Evolutionary conservation across 495 filamentous ascomycete species (phyloP).

Genomic region (Xylaria cubensis): DNA sequence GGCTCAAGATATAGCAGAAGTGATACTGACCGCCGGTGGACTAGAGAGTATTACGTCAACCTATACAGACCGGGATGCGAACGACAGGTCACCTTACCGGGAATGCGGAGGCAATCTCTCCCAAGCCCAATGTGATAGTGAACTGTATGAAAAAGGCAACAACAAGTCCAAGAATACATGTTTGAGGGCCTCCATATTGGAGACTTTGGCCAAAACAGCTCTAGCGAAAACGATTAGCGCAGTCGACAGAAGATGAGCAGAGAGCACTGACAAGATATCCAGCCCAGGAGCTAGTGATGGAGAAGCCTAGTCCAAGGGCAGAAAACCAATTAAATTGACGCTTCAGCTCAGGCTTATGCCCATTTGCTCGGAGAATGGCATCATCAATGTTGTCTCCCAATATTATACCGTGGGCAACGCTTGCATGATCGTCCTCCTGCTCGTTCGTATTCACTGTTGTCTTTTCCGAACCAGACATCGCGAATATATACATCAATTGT

Average conservation of each 20-base stretch:
- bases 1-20: slow-evolving; percentile 41
- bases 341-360: slow-evolving; percentile 40
- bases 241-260: neutral
- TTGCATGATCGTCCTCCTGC: neutral
- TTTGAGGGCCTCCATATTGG: slow-evolving; percentile 11
- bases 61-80: slow-evolving; percentile 18
- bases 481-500: neutral
- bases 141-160: slow-evolving; percentile 13
- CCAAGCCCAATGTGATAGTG: neutral
- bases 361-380: slow-evolving; percentile 44
- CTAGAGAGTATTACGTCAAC: slow-evolving; percentile 45
- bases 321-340: slow-evolving; percentile 44
- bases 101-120: neutral
- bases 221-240: neutral
- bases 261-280: slow-evolving; percentile 32
- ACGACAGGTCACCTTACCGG: slow-evolving; percentile 29
- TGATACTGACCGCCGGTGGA: slow-evolving; percentile 50
- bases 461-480: neutral
- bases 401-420: neutral
- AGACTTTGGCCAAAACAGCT: slow-evolving; percentile 7
- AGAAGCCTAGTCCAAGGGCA: slow-evolving; percentile 43
- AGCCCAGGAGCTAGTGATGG: slow-evolving; percentile 50
- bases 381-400: slow-evolving; percentile 15
- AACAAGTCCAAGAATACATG: slow-evolving; percentile 16
- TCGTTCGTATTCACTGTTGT: neutral